These are phyloP conservation scores for Puccinia sorghi DNA, from an alignment of 1,284 basidiomycete genomes.

Conservation along the genomic window DNA sequence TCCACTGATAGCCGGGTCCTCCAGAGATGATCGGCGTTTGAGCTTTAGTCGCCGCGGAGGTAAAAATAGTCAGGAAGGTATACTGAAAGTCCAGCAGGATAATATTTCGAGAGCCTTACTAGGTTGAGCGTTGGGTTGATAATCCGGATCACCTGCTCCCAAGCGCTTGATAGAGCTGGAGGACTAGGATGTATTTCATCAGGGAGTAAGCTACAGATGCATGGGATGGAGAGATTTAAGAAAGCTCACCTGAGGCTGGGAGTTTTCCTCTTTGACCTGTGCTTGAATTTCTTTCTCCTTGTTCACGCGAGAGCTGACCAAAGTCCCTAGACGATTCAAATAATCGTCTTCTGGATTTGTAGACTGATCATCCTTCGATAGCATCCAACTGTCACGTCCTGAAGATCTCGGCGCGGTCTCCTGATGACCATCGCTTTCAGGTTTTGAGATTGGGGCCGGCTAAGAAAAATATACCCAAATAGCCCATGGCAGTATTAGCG, in stretches of 20 bases:
- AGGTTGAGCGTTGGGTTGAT: slow-evolving; percentile 21
- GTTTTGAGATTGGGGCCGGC: not conserved
- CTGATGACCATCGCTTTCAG: not conserved
- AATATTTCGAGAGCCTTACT: not conserved
- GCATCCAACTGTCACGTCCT: slow-evolving; percentile 14
- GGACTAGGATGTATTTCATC: slow-evolving; percentile 7
- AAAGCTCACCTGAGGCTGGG: too few relatives aligned
- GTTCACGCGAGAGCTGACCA: slow-evolving; percentile 16
- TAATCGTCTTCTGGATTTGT: not conserved
- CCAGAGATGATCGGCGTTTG: slow-evolving; percentile 11
- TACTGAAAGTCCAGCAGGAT: not conserved
- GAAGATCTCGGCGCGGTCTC: not conserved
- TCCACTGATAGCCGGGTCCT: slow-evolving; percentile 49
- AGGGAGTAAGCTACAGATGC: too few relatives aligned
- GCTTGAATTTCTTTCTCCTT: slow-evolving; percentile 22
- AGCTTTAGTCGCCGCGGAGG: not conserved
- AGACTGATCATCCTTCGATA: not conserved
- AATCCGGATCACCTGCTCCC: slow-evolving; percentile 44
- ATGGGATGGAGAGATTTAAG: too few relatives aligned
- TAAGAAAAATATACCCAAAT: not conserved
- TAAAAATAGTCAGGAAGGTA: too few relatives aligned
- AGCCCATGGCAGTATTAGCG: not conserved
- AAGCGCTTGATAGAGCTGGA: slow-evolving; percentile 41
- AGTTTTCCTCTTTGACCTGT: not conserved
- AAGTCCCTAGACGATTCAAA: not conserved